These are phyloP conservation scores for Crepidotus sp. DNA, from an alignment of 1,284 basidiomycete species.

Conservation along the genomic window DNA sequence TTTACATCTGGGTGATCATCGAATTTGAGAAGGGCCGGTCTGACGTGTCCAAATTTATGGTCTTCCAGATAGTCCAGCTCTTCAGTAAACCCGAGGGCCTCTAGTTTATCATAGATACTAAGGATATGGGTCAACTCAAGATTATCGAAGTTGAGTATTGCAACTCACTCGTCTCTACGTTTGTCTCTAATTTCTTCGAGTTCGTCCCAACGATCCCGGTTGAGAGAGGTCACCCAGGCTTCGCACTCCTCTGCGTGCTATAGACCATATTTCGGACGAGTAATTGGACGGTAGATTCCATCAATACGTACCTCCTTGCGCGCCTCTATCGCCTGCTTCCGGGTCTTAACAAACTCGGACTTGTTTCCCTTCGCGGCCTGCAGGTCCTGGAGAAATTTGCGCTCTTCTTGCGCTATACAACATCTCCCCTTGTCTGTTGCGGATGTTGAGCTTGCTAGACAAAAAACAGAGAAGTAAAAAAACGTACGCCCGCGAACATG, in stretches of 20 bases:
- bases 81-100: constrained; percentile 21
- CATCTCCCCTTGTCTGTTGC: constrained; percentile 7
- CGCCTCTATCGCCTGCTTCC: constrained; percentile 2
- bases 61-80: constrained; percentile 24
- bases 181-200: constrained; percentile 18
- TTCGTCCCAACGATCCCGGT: constrained; percentile 10
- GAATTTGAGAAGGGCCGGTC: constrained; percentile 11
- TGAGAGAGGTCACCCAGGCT: constrained; percentile 10
- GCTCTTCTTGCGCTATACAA: constrained; percentile 4
- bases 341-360: constrained; percentile 2
- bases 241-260: constrained; percentile 10
- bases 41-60: background rate
- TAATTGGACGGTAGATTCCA: background rate
- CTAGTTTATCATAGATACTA: constrained; percentile 24
- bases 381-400: constrained; percentile 4
- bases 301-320: background rate
- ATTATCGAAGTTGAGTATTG: background rate
- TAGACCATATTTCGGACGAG: background rate
- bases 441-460: background rate
- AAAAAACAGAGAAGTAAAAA: background rate
- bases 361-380: background rate
- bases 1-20: constrained; percentile 23
- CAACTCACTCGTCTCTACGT: constrained; percentile 17
- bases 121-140: background rate
- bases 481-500: constrained; percentile 5